phyloP scores from a whole-genome alignment of 2,329 filamentous ascomycete species.

The Talaromyces marneffei region DNA sequence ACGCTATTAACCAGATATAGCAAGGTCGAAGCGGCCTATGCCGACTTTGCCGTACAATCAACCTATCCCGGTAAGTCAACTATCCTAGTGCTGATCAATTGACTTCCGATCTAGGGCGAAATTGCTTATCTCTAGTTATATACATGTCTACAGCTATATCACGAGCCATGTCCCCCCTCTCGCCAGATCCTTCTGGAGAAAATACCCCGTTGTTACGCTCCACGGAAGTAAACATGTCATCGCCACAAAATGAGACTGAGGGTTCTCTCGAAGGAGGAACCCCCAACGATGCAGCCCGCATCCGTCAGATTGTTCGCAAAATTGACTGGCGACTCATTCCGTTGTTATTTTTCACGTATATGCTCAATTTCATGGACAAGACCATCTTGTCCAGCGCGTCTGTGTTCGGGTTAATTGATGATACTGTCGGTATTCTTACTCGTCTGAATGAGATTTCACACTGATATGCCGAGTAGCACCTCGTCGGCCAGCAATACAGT shows the following conservation, averaged over 20 bases:
- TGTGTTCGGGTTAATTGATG: conserved; percentile 27
- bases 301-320: conserved; percentile 43
- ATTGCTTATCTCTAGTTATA: conserved; percentile 12
- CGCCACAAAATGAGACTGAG: background rate
- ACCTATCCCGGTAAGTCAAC: background rate
- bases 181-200: background rate
- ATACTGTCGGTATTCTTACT: conserved; percentile 18
- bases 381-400: conserved; percentile 43
- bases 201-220: background rate
- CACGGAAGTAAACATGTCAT: background rate
- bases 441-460: background rate
- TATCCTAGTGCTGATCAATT: background rate
- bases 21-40: background rate
- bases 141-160: background rate
- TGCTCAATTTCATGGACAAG: conserved; percentile 59
- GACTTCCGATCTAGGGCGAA: background rate
- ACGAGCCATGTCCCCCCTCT: background rate
- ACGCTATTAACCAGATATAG: background rate
- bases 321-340: conserved; percentile 54
- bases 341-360: conserved; percentile 53
- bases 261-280: background rate
- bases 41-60: background rate
- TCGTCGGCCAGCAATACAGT: conserved; percentile 13
- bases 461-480: background rate
- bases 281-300: background rate